A percentile compares a stretch with the other conserved stretches of the same genome.
These are phyloP conservation scores for Protomyces lactucae-debilis DNA, from an alignment of 1,139 yeast species.

Conservation along the genomic window DNA sequence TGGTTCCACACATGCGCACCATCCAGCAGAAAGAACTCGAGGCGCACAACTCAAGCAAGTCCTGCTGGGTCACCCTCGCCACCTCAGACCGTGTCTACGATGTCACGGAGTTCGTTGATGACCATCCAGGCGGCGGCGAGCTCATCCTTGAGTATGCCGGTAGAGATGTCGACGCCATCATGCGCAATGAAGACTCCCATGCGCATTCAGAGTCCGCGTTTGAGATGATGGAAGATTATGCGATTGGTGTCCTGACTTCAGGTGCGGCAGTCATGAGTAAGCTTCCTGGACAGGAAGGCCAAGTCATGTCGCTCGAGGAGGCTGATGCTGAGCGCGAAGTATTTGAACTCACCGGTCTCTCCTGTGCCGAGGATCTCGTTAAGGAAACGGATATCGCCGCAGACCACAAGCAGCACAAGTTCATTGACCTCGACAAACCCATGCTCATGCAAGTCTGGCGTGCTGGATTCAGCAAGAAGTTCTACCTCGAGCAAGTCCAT, in stretches of 20 bases:
- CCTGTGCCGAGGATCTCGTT: conserved; percentile 59
- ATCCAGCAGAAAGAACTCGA: conserved; percentile 16
- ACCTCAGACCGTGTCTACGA: conserved; percentile 46
- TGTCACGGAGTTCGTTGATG: conserved; percentile 46
- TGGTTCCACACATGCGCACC: conserved; percentile 21
- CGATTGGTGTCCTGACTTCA: conserved; percentile 61
- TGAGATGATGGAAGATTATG: conserved; percentile 72
- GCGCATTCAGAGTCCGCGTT: conserved; percentile 81
- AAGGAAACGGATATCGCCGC: conserved; percentile 70
- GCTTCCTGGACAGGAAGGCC: conserved; percentile 1
- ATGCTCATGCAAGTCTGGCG: conserved; percentile 70
- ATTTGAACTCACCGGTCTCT: conserved; percentile 46
- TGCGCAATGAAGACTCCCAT: conserved; percentile 67
- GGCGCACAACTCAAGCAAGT: conserved; percentile 56
- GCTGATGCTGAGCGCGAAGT: conserved; percentile 48
- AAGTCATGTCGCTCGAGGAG: conserved; percentile 10
- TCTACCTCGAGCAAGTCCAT: conserved; percentile 92
- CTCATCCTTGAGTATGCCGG: conserved; percentile 73
- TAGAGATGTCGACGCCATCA: conserved; percentile 69
- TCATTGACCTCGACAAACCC: conserved; percentile 79
- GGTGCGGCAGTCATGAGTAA: conserved; percentile 21
- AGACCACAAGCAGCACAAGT: conserved; percentile 73
- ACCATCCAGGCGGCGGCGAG: conserved; percentile 62
- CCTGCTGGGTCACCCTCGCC: conserved; percentile 53
- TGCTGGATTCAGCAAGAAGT: conserved; percentile 73